Evolutionary conservation across 345 rosid species (phyloP), one percentile per base, ranked within the genome.

Genomic region (Leavenworthia alabamica): DNA sequence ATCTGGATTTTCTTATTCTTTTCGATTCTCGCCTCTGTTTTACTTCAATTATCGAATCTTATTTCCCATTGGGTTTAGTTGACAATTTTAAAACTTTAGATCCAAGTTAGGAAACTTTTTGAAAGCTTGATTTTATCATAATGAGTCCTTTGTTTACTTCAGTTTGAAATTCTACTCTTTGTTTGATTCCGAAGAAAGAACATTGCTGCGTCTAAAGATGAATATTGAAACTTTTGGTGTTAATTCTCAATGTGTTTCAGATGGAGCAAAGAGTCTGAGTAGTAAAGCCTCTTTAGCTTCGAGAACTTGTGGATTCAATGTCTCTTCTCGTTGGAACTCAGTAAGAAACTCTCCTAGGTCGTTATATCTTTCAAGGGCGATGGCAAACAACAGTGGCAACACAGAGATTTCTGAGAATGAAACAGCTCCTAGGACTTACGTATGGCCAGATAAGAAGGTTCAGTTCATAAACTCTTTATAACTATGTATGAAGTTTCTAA

Each of bases 371-470:
- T 52, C 68, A 4, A 66, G 52, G 3, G 57, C 72, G 1, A 5
- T 72, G 1, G 47, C 66, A 52, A 39, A n/a, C 61, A 52, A 22
- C 8, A 56, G 76, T 52, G 67, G 56, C 8, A 44, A 46, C 66
- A 8, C 62, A 8, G 76, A 52, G 10, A 17, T 37, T 20, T 36
- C 63, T 52, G 76, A 72, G 56, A 60, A 24, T 43, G 67, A 59
- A 29, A 45, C 72, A 22, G 62, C 58, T 52, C 76, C 63, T 9
- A 52, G 58, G 56, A 59, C 67, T 44, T 72, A 72, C 67, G 28
- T 63, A 6, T 72, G 76, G 76, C 52, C 76, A 60, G 72, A 72
- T 72, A 72, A 72, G 9, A 72, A 72, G 76, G 76, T 72, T 37
- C 12, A 33, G 76, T 72, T 22, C 16, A 1, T n/a, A 24, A 24